Conservation (phyloP, 306 rosid genomes). For the Pterocarpus santalinus region DNA sequence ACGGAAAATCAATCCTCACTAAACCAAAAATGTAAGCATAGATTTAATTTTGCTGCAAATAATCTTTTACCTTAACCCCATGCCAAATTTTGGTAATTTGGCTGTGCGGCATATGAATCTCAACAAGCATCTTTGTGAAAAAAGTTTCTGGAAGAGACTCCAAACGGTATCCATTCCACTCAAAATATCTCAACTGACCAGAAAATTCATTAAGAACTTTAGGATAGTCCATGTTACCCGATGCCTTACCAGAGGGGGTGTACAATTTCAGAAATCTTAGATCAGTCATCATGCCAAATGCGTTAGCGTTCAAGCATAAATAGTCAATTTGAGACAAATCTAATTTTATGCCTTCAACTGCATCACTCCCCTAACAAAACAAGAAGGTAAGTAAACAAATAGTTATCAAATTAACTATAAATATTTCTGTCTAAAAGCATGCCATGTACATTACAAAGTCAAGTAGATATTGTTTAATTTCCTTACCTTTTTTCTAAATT, state of each 20-base stretch:
- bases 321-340: slow-evolving; percentile 6
- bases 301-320: not conserved
- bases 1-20: not conserved
- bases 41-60: not conserved
- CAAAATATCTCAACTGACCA: not conserved
- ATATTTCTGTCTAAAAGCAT: not conserved
- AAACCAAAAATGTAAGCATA: not conserved
- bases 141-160: slow-evolving; percentile 10
- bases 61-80: slow-evolving; percentile 5
- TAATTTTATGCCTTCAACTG: slow-evolving; percentile 13
- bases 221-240: not conserved
- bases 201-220: not conserved
- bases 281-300: slow-evolving; percentile 11
- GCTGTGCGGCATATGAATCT: not conserved
- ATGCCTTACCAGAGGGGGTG: not conserved
- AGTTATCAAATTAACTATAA: not conserved
- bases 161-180: not conserved
- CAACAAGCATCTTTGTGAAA: slow-evolving; percentile 23
- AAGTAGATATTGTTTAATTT: not conserved
- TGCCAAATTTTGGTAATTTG: slow-evolving; percentile 13
- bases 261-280: not conserved
- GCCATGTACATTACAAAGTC: not conserved
- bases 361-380: not conserved
- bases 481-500: not conserved
- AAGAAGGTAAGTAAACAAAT: not conserved